Evolutionary conservation across 495 filamentous ascomycete species (phyloP).

Genomic region (Baudoinia panamericana): DNA sequence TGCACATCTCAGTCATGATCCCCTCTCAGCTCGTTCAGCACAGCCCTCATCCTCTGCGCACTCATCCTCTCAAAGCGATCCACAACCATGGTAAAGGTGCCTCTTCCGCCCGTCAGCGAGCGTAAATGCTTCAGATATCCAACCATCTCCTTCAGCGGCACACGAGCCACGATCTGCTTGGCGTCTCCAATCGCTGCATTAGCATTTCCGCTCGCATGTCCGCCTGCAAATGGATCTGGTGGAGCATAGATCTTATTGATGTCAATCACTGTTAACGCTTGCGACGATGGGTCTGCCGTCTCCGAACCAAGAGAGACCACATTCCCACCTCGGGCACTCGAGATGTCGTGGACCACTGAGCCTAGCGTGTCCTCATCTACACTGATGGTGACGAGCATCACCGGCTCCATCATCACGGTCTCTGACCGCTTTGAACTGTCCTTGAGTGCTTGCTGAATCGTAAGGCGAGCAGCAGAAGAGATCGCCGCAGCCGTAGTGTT

Average conservation of each 20-base stretch:
- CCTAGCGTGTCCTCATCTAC: constrained; percentile 72
- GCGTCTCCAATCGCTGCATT: background rate
- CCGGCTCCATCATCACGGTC: constrained; percentile 67
- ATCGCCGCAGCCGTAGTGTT: constrained; percentile 63
- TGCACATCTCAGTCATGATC: constrained; percentile 8
- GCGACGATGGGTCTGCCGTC: constrained; percentile 25
- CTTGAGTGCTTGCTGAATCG: constrained; percentile 52
- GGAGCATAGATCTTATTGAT: constrained; percentile 65
- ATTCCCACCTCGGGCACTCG: constrained; percentile 66
- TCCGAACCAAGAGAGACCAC: constrained; percentile 69
- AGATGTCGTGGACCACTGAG: constrained; percentile 81
- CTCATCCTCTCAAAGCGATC: constrained; percentile 83
- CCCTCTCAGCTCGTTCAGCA: constrained; percentile 40
- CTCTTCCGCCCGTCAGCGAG: constrained; percentile 75
- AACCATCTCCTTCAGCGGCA: constrained; percentile 93
- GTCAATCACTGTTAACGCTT: constrained; percentile 42
- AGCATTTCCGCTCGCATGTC: background rate
- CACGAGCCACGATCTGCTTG: constrained; percentile 62
- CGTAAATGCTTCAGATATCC: constrained; percentile 85
- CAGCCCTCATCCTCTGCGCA: constrained; percentile 45
- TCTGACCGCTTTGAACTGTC: constrained; percentile 35
- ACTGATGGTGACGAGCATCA: constrained; percentile 74
- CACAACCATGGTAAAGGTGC: constrained; percentile 82
- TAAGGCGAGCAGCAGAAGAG: constrained; percentile 60
- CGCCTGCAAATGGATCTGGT: constrained; percentile 63